Percentiles rank a stretch among this genome's conserved stretches.
Conservation (phyloP, 495 filamentous ascomycete species). For the Podospora bellae-mahoneyi region DNA sequence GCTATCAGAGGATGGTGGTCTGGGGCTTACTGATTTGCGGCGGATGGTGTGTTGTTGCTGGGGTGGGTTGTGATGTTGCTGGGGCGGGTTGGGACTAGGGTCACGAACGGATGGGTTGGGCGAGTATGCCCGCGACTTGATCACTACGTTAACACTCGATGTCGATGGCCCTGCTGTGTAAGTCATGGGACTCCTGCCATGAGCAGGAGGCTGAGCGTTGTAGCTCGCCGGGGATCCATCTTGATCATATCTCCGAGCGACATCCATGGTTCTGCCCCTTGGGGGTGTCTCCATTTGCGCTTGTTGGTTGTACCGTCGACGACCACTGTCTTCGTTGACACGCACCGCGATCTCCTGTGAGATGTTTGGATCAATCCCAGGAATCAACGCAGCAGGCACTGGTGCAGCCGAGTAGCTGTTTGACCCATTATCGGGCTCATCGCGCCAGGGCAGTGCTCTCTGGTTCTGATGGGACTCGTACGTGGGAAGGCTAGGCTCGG, state of each 20-base stretch:
- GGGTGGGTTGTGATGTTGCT: constrained; percentile 28
- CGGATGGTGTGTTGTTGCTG: constrained; percentile 52
- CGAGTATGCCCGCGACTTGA: constrained; percentile 53
- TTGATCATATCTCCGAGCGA: constrained; percentile 32
- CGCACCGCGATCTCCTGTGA: constrained; percentile 57
- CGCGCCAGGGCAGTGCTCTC: constrained; percentile 26
- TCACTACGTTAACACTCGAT: constrained; percentile 30
- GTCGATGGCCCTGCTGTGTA: constrained; percentile 41
- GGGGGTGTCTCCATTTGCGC: constrained; percentile 34
- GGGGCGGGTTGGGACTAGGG: constrained; percentile 32
- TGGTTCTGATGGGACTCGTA: constrained; percentile 24
- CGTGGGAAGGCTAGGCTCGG: constrained; percentile 25
- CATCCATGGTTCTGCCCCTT: constrained; percentile 41
- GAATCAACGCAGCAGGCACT: constrained; percentile 65
- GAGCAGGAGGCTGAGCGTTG: constrained; percentile 18
- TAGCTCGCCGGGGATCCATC: constrained; percentile 26
- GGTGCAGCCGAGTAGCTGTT: constrained; percentile 35
- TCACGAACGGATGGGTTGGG: constrained; percentile 50
- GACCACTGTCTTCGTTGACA: constrained; percentile 45
- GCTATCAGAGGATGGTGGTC: constrained; percentile 55
- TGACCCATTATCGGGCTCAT: constrained; percentile 36
- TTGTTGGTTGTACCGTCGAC: constrained; percentile 43
- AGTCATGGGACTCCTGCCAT: constrained; percentile 34
- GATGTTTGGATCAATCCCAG: constrained; percentile 61
- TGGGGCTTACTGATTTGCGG: constrained; percentile 75